A percentile compares a stretch with the other conserved stretches of the same genome.
Evolutionary conservation across 306 rosid genomes (phyloP).

Genomic region (Ziziphus jujuba): DNA sequence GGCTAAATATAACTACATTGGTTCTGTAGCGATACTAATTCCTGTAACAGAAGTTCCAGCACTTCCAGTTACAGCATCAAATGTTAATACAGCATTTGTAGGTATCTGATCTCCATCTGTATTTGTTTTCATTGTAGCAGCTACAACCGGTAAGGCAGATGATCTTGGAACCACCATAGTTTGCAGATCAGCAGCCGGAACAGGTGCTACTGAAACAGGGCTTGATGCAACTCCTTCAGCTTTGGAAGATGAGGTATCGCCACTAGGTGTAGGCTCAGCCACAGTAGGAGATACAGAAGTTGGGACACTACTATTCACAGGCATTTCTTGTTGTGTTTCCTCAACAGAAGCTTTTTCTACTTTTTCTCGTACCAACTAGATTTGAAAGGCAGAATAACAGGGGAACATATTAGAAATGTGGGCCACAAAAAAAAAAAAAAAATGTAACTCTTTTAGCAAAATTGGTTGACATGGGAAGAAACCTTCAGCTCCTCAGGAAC

Average conservation of each 20-base stretch:
- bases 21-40: slow-evolving; percentile 33
- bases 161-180: slow-evolving; percentile 45
- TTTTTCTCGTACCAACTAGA: slow-evolving; percentile 85
- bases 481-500: slow-evolving; percentile 93
- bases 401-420: slow-evolving; percentile 3
- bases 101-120: slow-evolving; percentile 46
- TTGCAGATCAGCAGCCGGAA: slow-evolving; percentile 40
- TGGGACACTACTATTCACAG: slow-evolving; percentile 36
- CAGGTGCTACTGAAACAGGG: slow-evolving; percentile 64
- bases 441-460: neutral
- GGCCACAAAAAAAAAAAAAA: slow-evolving; percentile 9
- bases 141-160: slow-evolving; percentile 53
- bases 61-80: too few relatives aligned
- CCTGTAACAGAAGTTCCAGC: slow-evolving; percentile 38
- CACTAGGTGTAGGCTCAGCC: slow-evolving; percentile 43
- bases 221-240: slow-evolving; percentile 57
- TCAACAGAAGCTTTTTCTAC: slow-evolving; percentile 50
- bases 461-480: slow-evolving; percentile 19
- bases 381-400: slow-evolving; percentile 25
- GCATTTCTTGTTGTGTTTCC: slow-evolving; percentile 43
- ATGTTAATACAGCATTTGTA: slow-evolving; percentile 35
- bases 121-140: slow-evolving; percentile 37
- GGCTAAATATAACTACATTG: slow-evolving; percentile 49
- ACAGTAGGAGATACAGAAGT: slow-evolving; percentile 44
- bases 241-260: slow-evolving; percentile 43